Evolutionary conservation across 2,329 filamentous ascomycete genomes (phyloP).

Genomic region (Uncinocarpus reesii): DNA sequence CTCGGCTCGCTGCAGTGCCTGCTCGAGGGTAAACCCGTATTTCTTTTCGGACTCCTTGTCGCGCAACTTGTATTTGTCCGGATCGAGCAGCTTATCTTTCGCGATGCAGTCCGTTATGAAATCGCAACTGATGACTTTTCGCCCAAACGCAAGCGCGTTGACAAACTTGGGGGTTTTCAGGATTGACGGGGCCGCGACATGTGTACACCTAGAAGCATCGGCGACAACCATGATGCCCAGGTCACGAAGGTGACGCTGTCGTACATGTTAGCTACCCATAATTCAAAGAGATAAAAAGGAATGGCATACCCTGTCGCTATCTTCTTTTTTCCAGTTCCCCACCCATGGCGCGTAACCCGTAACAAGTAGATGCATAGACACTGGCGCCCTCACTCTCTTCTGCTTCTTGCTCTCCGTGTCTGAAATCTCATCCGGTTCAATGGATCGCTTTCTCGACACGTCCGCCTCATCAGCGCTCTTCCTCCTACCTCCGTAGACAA

Average conservation of each 20-base stretch:
- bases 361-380: conserved; percentile 65
- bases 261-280: not conserved
- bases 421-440: conserved; percentile 40
- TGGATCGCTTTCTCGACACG: conserved; percentile 33
- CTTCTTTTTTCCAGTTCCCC: conserved; percentile 60
- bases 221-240: conserved; percentile 72
- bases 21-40: conserved; percentile 58
- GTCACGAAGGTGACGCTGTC: conserved; percentile 65
- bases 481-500: conserved; percentile 49
- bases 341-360: conserved; percentile 81
- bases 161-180: conserved; percentile 92
- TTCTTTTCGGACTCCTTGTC: conserved; percentile 64
- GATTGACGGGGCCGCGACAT: conserved; percentile 76
- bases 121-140: conserved; percentile 61
- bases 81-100: conserved; percentile 52
- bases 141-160: conserved; percentile 70
- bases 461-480: conserved; percentile 30
- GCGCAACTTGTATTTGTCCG: conserved; percentile 56
- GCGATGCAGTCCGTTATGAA: conserved; percentile 73
- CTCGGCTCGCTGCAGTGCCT: conserved; percentile 60
- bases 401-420: conserved; percentile 49
- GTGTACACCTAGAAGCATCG: conserved; percentile 66
- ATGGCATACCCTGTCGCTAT: conserved; percentile 61
- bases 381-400: conserved; percentile 52
- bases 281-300: conserved; percentile 13